Base-by-base conservation (phyloP, 1,284 basidiomycete species). In the Pseudozyma tsukubaensis region DNA sequence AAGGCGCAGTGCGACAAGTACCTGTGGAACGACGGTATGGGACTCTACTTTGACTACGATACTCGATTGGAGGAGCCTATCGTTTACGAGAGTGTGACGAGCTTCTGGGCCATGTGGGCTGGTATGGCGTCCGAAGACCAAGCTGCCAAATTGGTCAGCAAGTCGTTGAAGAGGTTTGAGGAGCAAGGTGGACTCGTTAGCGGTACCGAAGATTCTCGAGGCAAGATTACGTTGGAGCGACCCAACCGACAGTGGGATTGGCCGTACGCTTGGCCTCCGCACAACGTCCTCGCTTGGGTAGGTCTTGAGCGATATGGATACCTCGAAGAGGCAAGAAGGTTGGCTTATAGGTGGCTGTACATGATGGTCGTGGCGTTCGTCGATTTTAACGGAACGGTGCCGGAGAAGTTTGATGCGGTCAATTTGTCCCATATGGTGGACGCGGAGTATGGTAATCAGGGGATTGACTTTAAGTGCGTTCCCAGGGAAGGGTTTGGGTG, bases 401-500 rank as follows among this genome's bases (percentile, higher is more conserved):
- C 95, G 0, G 95, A 98, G 87, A 98, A 98, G 89, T 98, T 97
- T 84, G 95, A 99, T 81, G 96, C 94, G 0, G 96, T 98, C 77
- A 92, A 91, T 84, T 88, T 96, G 19, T 94, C 93, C 3, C 95
- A 97, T 86, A 88, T 97, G 65, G 95, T 99, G 5, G 94, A 96
- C 82, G 96, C 96, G 47, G 96, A 99, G 87, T 98, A 98, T 85
- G 97, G 96, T 13, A 99, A 98, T 86, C 96, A 99, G 85, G 96
- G 96, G 57, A 89, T 95, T 78, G 94, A 97, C 87, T 98, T 98
- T 87, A 93, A 94, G 51, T 84, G 72, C 47, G 81, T 97, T 37
- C 94, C 94, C 53, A 89, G 94, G 21, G 96, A 98, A 86, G 96
- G 96, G 57, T 99, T 99, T 81, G 96, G 96, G 95, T 84, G 87